Base-by-base conservation (phyloP, 225 moss, liverwort and hornwort species). In the Sphagnum tenellum region DNA sequence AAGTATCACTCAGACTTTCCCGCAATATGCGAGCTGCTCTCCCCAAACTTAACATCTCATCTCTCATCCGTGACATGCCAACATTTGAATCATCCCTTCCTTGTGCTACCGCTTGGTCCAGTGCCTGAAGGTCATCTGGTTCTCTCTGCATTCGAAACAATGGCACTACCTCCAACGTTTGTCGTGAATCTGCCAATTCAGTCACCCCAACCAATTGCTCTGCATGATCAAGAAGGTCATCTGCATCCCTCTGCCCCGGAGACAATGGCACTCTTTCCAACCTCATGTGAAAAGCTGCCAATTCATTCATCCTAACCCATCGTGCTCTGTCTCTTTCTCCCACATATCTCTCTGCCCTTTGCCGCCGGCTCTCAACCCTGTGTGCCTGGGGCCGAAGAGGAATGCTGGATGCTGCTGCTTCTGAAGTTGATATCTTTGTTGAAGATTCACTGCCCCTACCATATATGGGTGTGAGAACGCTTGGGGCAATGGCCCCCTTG, bases 401-500 rank as follows among this genome's bases (percentile, higher is more conserved):
- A 12, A 85, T 79, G 63, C 79, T 72, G 59, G 87, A 84, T n/a
- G 77, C 67, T 9, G 72, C 77, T 3, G 86, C 74, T 48, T 77
- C 74, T 5, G 79, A 74, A 9, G 84, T 67, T 65, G 85, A 62
- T 66, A 74, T 71, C 4, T 84, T 77, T 12, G 86, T 80, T 65
- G 79, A 70, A 47, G 85, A 61, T 3, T 75, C 75, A 54, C 69
- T 79, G 57, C 89, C 90, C 49, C 86, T 86, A 5, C 90, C 89
- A 62, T 90, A 94, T 56, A 94, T 90, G 4, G 88, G 89, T 5
- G 81, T 94, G 4, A 85, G 79, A 47, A 74, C 85, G 66, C 74
- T 78, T 74, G 87, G 85, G 10, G 82, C 89, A 46, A 89, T 85
- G 46, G 79, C 77, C 8, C 88, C 90, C 73, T 90, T 90, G 80